Conservation (phyloP, 345 rosid genomes). For the Rubroshorea leprosula region DNA sequence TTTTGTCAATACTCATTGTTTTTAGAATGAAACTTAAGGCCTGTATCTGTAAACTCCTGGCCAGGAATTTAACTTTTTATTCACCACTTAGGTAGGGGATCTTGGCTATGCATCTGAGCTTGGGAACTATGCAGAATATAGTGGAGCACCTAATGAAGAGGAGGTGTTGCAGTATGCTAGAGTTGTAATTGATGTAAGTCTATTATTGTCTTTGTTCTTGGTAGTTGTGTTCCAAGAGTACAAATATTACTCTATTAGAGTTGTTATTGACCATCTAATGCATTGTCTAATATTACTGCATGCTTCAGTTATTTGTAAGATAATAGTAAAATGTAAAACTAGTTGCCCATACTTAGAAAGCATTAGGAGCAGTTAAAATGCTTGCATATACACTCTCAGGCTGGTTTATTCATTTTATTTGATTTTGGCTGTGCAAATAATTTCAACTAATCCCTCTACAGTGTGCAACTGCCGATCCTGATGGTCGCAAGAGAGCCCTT, state of each 20-base stretch:
- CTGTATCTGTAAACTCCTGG: neutral
- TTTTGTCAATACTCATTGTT: neutral
- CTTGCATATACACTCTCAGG: neutral
- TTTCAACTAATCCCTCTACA: constrained; percentile 19
- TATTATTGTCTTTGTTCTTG: neutral
- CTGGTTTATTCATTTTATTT: neutral
- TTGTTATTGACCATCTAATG: neutral
- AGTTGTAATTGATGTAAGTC: constrained; percentile 84
- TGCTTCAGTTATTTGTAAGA: too few relatives aligned
- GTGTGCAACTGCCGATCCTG: constrained; percentile 92
- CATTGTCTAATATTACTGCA: too few relatives aligned
- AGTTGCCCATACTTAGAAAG: neutral
- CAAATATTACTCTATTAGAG: too few relatives aligned
- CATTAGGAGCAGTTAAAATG: neutral
- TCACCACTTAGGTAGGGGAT: constrained; percentile 70
- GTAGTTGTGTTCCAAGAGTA: too few relatives aligned
- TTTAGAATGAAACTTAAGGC: neutral
- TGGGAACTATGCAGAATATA: constrained; percentile 90
- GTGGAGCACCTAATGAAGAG: constrained; percentile 98
- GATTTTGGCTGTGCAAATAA: constrained; percentile 4
- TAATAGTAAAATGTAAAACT: too few relatives aligned
- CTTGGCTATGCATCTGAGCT: constrained; percentile 89
- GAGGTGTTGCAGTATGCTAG: constrained; percentile 98
- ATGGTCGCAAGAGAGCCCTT: constrained; percentile 81
- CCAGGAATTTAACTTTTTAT: too few relatives aligned